Evolutionary conservation across 2,329 filamentous ascomycete species (phyloP).

Genomic region (Fusarium sp.): DNA sequence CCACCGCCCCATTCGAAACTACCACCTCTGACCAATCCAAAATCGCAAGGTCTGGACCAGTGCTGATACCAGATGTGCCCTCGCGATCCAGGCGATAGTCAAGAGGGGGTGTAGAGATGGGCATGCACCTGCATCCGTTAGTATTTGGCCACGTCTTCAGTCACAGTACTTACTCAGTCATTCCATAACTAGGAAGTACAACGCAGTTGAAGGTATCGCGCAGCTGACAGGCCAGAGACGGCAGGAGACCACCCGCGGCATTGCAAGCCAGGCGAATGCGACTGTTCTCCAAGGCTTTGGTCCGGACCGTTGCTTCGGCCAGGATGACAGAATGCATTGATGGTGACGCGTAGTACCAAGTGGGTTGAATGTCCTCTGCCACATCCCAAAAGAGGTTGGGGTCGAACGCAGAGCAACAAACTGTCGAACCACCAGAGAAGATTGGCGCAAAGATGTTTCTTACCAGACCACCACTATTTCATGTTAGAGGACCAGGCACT

Average conservation of each 20-base stretch:
- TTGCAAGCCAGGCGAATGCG: conserved; percentile 66
- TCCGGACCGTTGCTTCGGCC: conserved; percentile 56
- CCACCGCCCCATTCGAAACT: conserved; percentile 52
- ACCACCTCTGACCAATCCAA: conserved; percentile 55
- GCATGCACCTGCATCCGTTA: conserved; percentile 60
- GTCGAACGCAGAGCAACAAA: conserved; percentile 67
- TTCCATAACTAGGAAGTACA: conserved; percentile 68
- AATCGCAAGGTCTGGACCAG: conserved; percentile 64
- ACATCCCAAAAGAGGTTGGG: conserved; percentile 68
- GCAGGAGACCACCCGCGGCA: conserved; percentile 65
- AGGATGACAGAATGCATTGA: conserved; percentile 68
- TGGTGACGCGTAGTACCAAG: conserved; percentile 70
- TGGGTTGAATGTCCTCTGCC: conserved; percentile 59
- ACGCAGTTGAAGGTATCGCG: conserved; percentile 63
- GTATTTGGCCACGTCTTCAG: neutral
- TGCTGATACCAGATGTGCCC: conserved; percentile 65
- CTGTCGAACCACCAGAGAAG: conserved; percentile 64
- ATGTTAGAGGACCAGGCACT: neutral
- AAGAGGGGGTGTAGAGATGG: conserved; percentile 67
- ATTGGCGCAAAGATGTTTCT: conserved; percentile 67
- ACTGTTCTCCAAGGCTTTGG: conserved; percentile 54
- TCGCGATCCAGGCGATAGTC: conserved; percentile 63
- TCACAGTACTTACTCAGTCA: conserved; percentile 60
- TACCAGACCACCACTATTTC: conserved; percentile 61
- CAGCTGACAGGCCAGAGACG: conserved; percentile 61